Percentiles rank a stretch among this genome's conserved stretches.
Conservation (phyloP, 495 filamentous ascomycete genomes). For the Penicillium atrosanguineum region DNA sequence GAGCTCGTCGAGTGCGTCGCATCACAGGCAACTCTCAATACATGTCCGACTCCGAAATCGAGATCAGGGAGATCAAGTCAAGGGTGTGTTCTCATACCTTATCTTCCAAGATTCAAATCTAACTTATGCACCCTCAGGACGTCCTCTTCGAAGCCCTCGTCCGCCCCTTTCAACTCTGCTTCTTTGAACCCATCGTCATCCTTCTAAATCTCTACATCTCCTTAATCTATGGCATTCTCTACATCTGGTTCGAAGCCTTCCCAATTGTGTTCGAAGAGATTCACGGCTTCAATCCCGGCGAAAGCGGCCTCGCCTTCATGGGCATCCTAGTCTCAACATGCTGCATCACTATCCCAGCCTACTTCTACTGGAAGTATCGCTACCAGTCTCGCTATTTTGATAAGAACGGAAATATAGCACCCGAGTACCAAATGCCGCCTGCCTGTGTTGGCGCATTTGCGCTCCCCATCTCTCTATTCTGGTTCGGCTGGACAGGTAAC, state of each 20-base stretch:
- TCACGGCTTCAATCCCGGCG: slow-evolving; percentile 46
- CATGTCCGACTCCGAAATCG: slow-evolving; percentile 41
- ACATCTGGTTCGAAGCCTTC: slow-evolving; percentile 59
- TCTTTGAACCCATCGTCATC: slow-evolving; percentile 50
- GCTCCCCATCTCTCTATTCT: slow-evolving; percentile 55
- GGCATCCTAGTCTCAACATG: slow-evolving; percentile 43
- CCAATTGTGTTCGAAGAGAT: slow-evolving; percentile 50
- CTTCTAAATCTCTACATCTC: slow-evolving; percentile 53
- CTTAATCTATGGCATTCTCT: slow-evolving; percentile 53
- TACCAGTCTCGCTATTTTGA: slow-evolving; percentile 41
- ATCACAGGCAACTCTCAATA: slow-evolving; percentile 31
- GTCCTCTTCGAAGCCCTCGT: slow-evolving; percentile 38
- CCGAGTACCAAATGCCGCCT: slow-evolving; percentile 49
- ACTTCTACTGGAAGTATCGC: slow-evolving; percentile 45
- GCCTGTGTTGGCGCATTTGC: slow-evolving; percentile 46
- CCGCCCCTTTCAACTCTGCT: slow-evolving; percentile 42
- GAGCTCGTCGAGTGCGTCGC: slow-evolving; percentile 49
- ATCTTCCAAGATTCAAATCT: not conserved
- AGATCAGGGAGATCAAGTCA: slow-evolving; percentile 25
- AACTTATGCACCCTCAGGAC: slow-evolving; percentile 16
- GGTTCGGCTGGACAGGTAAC: slow-evolving; percentile 60
- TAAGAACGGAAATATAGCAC: slow-evolving; percentile 27
- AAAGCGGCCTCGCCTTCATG: slow-evolving; percentile 50
- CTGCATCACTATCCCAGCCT: slow-evolving; percentile 38
- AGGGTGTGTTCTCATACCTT: slow-evolving; percentile 12